Evolutionary conservation across 1,284 basidiomycete species (phyloP).

Genomic region (Coniferiporia weirii): DNA sequence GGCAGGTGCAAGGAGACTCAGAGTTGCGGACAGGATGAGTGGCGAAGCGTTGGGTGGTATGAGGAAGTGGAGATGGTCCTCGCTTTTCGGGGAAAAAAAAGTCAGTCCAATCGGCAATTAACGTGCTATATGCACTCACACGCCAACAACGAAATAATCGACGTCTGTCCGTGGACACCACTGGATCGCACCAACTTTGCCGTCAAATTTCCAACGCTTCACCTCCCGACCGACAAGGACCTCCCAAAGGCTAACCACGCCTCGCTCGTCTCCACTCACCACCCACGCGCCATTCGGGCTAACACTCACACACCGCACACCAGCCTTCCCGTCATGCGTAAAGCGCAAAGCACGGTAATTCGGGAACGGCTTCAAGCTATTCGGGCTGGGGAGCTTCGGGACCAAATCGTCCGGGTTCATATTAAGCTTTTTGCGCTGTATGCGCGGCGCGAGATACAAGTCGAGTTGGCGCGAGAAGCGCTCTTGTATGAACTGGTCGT

Average conservation of each 20-base stretch:
- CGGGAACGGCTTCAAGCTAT: constrained; percentile 92
- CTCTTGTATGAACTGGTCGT: constrained; percentile 90
- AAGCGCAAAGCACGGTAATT: constrained; percentile 77
- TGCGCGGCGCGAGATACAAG: constrained; percentile 93
- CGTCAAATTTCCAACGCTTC: constrained; percentile 80
- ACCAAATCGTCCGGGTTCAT: constrained; percentile 90
- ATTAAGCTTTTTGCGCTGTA: constrained; percentile 82
- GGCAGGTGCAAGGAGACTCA: constrained; percentile 59
- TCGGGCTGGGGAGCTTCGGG: constrained; percentile 94
- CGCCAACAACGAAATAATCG: constrained; percentile 74
- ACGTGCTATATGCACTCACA: constrained; percentile 51
- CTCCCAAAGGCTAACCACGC: constrained; percentile 89
- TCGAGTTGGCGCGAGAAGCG: constrained; percentile 94
- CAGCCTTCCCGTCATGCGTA: constrained; percentile 57
- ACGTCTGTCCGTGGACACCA: constrained; percentile 93
- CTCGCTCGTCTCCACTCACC: constrained; percentile 88
- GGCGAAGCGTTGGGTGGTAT: constrained; percentile 74
- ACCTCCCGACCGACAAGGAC: constrained; percentile 88
- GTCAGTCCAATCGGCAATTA: neutral
- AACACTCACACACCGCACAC: constrained; percentile 73
- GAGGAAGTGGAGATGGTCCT: constrained; percentile 77
- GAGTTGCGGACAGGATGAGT: constrained; percentile 54
- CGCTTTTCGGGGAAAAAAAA: constrained; percentile 38
- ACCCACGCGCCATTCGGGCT: constrained; percentile 92
- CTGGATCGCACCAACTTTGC: constrained; percentile 80